Evolutionary conservation across 495 filamentous ascomycete genomes (phyloP).

Genomic region (Lasiosphaeria hispida): DNA sequence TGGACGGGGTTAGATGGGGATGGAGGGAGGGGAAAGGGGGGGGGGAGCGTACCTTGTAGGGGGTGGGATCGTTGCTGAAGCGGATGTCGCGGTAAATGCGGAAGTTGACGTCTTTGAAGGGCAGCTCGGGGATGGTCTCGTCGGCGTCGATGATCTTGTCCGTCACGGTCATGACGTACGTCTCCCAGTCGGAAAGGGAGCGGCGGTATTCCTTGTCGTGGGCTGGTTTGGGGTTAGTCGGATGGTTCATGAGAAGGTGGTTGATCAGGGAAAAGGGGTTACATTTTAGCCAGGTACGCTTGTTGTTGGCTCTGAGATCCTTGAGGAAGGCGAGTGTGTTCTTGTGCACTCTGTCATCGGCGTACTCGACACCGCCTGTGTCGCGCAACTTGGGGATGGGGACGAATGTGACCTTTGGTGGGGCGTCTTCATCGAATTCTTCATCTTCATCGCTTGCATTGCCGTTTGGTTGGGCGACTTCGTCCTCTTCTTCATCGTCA

Average conservation of each 20-base stretch:
- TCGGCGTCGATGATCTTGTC: conserved; percentile 68
- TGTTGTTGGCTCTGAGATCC: conserved; percentile 75
- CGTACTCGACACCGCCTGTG: conserved; percentile 63
- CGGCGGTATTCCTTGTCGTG: conserved; percentile 74
- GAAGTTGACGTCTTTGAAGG: conserved; percentile 79
- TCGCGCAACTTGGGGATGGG: conserved; percentile 68
- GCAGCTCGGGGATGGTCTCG: conserved; percentile 77
- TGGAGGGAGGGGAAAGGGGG: conserved; percentile 41
- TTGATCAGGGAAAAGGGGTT: conserved; percentile 21
- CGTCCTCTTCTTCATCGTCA: conserved; percentile 26
- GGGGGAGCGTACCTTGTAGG: conserved; percentile 68
- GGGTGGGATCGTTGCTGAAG: conserved; percentile 75
- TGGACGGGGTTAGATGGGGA: conserved; percentile 12
- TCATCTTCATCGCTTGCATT: conserved; percentile 30
- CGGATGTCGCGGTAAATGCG: conserved; percentile 81
- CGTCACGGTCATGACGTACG: conserved; percentile 67
- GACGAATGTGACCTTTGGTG: conserved; percentile 53
- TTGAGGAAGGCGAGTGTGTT: conserved; percentile 78
- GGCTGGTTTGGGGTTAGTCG: conserved; percentile 41
- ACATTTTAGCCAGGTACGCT: conserved; percentile 80
- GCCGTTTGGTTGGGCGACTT: conserved; percentile 16
- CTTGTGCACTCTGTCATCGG: conserved; percentile 67
- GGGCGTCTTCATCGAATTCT: conserved; percentile 36
- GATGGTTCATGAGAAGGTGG: background rate
- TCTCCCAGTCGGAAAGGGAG: conserved; percentile 73